phyloP scores from a whole-genome alignment of 805 yeast species.

The Yarrowia alimentaria region DNA sequence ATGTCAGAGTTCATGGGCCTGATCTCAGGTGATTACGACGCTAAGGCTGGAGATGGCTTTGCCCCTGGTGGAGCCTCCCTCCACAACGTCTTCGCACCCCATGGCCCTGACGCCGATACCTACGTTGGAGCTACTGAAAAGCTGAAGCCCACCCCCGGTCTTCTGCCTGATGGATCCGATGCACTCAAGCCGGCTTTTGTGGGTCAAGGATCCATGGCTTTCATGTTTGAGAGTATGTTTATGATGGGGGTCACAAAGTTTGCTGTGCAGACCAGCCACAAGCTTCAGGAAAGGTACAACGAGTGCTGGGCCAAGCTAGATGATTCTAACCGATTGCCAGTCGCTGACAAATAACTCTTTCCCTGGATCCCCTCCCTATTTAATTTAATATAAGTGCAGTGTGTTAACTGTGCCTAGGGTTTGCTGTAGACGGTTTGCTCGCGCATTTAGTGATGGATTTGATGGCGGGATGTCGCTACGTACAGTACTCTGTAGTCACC shows the following conservation, averaged over 20 bases:
- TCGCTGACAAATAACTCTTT: not conserved
- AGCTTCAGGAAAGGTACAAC: conserved; percentile 33
- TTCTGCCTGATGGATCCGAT: conserved; percentile 19
- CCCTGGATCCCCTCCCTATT: too few species aligned
- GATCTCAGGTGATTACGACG: conserved; percentile 33
- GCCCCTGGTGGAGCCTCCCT: conserved; percentile 39
- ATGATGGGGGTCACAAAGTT: conserved; percentile 35
- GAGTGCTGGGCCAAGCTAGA: conserved; percentile 25
- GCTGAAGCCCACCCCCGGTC: conserved; percentile 23
- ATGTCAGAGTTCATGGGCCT: conserved; percentile 37
- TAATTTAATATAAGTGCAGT: too few species aligned
- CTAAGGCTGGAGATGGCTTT: conserved; percentile 36
- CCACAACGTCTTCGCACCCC: conserved; percentile 37
- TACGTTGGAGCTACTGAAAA: conserved; percentile 34
- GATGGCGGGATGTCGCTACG: too few species aligned
- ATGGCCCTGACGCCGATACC: conserved; percentile 37
- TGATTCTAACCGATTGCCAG: conserved; percentile 9
- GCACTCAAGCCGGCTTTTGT: conserved; percentile 33
- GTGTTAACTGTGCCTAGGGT: too few species aligned
- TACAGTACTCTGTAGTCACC: too few species aligned
- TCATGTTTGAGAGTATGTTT: conserved; percentile 36
- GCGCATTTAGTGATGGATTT: too few species aligned
- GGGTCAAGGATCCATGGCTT: conserved; percentile 37
- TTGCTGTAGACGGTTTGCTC: too few species aligned
- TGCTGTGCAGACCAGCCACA: conserved; percentile 32